Conservation (phyloP, 2,329 filamentous ascomycete genomes). For the Teratosphaeria epicoccoides region DNA sequence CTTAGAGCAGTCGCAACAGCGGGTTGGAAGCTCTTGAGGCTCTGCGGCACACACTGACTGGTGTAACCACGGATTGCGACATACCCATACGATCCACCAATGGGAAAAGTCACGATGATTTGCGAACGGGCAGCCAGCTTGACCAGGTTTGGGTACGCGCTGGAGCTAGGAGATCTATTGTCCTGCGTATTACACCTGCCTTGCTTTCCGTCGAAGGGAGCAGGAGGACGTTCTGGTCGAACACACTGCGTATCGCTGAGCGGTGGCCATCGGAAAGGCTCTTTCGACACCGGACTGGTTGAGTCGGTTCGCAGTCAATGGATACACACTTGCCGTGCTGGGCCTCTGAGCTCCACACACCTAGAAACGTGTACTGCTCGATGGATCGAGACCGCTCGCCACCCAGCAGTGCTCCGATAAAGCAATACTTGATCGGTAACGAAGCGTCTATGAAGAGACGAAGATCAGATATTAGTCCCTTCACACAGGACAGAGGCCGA, state of each 20-base stretch:
- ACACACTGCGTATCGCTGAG: not conserved
- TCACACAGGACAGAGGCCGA: too few relatives aligned
- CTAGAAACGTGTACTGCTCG: too few relatives aligned
- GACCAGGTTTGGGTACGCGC: slow-evolving; percentile 3
- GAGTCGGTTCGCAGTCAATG: too few relatives aligned
- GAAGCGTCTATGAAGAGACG: too few relatives aligned
- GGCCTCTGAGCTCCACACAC: too few relatives aligned
- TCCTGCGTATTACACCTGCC: not conserved
- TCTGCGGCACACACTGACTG: not conserved
- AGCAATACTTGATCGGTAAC: too few relatives aligned
- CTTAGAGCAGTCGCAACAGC: slow-evolving; percentile 1
- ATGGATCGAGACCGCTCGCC: too few relatives aligned
- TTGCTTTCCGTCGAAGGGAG: not conserved
- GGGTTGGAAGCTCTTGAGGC: not conserved
- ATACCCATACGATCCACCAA: slow-evolving; percentile 1
- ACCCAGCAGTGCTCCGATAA: too few relatives aligned
- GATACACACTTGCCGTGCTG: too few relatives aligned
- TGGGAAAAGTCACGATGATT: not conserved
- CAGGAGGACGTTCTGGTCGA: not conserved
- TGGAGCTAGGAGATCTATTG: slow-evolving; percentile 2
- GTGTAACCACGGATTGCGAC: slow-evolving; percentile 4
- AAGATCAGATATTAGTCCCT: too few relatives aligned
- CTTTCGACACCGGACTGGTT: too few relatives aligned
- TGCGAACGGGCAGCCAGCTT: not conserved
- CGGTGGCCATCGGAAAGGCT: not conserved